Base-by-base conservation (phyloP, 2,329 filamentous ascomycete genomes). In the Penicillium sp. region DNA sequence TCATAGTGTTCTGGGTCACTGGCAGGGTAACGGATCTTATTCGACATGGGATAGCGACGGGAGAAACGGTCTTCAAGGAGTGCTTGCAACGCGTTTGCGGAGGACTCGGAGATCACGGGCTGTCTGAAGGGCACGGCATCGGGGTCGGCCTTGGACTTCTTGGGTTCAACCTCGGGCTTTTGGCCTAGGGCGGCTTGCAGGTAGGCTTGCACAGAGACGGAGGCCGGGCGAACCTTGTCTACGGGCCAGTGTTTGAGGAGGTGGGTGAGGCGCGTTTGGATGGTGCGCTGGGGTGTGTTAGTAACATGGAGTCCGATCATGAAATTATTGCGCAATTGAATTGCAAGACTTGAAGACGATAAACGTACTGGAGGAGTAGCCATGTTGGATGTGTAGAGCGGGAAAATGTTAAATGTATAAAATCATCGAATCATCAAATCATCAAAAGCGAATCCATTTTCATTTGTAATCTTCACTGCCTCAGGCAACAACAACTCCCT, bases 61-160 rank as follows among this genome's bases (percentile, higher is more conserved):
- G 71, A 74, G 64, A 85, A 87, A 49, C 82, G 74, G 66, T 87
- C 79, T 62, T 86, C 83, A 3, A 88, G 74, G n/a, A 88, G 73
- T 2, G 82, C 79, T 60, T 83, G 85, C 1, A 87, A 78, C 4
- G 83, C 84, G 63, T 86, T 87, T 53, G 85, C 65, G 22, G 72
- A 75, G n/a, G 72, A 58, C 67, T 75, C 64, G 54, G 71, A 68
- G 52, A 72, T 63, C 26, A 56, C 56, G 55, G 61, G 60, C 48
- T 39, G 60, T 46, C 54, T 62, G 55, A 45, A 62, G 16, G 63
- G 55, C 45, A 57, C 59, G 35, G 7, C 55, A 57, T 52, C 49
- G 31, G 51, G 39, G 11, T 42, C 39, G 39, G n/a, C 27, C 52
- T 58, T 37, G n/a, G 55, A 42, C 47, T 59, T 50, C 27, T 58